phyloP scores from a whole-genome alignment of 208 protist species.

The Trypanosoma conorhini region DNA sequence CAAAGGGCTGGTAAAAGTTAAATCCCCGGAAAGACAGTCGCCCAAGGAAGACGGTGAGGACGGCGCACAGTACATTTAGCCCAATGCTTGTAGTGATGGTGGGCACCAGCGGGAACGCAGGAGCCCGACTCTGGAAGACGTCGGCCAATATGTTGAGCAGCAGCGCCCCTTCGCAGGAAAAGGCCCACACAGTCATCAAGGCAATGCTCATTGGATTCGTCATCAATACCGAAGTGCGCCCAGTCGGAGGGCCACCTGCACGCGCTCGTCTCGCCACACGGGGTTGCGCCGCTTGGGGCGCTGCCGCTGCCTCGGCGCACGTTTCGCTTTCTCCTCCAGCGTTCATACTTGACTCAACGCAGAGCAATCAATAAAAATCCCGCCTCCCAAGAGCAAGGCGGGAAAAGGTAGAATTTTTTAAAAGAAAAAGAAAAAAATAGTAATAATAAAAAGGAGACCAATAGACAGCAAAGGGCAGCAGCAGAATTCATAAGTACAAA shows the following conservation, averaged over 20 bases:
- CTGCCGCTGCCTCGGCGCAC: background rate
- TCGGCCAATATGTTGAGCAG: conserved; percentile 62
- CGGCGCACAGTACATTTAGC: conserved; percentile 35
- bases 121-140: conserved; percentile 56
- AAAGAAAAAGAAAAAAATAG: conserved; percentile 6
- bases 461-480: background rate
- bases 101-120: conserved; percentile 46
- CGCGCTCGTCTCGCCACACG: background rate
- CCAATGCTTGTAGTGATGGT: conserved; percentile 37
- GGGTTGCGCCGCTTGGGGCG: too few species aligned
- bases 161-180: conserved; percentile 37
- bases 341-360: background rate
- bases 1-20: conserved; percentile 68
- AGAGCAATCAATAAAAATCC: background rate
- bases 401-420: background rate
- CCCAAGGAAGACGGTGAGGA: conserved; percentile 44
- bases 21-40: conserved; percentile 41
- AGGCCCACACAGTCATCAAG: conserved; percentile 45
- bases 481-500: background rate
- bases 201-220: conserved; percentile 35
- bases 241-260: background rate
- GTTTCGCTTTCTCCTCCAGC: background rate
- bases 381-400: background rate
- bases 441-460: background rate
- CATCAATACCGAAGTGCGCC: conserved; percentile 17